These are phyloP conservation scores for Cladosporium sp. DNA, from an alignment of 2,329 filamentous ascomycete species.

Conservation along the genomic window DNA sequence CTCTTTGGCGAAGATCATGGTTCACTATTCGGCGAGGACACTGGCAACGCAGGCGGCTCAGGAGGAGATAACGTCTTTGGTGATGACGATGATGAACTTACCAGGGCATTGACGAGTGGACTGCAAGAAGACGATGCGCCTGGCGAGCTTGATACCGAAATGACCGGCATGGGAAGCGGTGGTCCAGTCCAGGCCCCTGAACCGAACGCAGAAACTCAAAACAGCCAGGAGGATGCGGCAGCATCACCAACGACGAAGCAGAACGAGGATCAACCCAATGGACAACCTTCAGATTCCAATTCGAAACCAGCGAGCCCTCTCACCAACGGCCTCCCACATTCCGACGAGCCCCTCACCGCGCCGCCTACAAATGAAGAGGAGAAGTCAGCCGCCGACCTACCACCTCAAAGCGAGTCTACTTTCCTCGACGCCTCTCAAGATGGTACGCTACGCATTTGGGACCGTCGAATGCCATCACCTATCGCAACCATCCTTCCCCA, in stretches of 20 bases:
- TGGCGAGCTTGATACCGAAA: constrained; percentile 37
- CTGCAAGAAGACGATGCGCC: constrained; percentile 37
- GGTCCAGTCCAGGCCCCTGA: constrained; percentile 39
- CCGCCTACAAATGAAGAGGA: constrained; percentile 32
- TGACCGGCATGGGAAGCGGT: constrained; percentile 38
- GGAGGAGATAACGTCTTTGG: constrained; percentile 55
- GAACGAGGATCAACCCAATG: constrained; percentile 4
- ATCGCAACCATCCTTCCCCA: constrained; percentile 73
- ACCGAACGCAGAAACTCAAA: constrained; percentile 5
- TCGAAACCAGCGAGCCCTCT: constrained; percentile 11
- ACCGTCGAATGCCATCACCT: constrained; percentile 68
- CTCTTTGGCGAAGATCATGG: constrained; percentile 66
- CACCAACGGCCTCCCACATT: constrained; percentile 48
- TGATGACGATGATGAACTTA: constrained; percentile 82
- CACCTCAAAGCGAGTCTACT: constrained; percentile 62
- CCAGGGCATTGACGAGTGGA: constrained; percentile 61
- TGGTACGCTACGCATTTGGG: constrained; percentile 89
- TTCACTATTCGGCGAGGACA: constrained; percentile 77
- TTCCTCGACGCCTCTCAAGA: constrained; percentile 88
- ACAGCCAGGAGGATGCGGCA: constrained; percentile 6
- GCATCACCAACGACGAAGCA: not conserved
- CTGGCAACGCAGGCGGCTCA: constrained; percentile 37
- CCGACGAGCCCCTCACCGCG: constrained; percentile 41
- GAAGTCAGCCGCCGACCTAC: constrained; percentile 29
- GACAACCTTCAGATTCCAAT: not conserved